These are phyloP conservation scores for Aspergillus ostianus DNA, from an alignment of 495 filamentous ascomycete species.

Conservation along the genomic window DNA sequence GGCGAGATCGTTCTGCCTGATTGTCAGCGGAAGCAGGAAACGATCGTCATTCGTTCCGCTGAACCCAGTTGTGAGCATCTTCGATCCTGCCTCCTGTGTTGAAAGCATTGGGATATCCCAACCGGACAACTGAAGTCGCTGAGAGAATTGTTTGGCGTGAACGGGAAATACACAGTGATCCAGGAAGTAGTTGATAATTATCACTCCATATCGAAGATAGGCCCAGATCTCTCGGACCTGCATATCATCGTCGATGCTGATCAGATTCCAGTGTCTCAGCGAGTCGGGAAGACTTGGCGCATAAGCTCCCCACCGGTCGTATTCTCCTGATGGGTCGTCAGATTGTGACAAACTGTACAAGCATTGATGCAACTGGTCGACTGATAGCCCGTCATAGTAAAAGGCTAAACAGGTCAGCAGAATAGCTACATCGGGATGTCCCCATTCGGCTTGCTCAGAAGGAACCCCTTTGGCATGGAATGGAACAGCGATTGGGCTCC, in stretches of 20 bases:
- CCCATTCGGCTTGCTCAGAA: conserved; percentile 64
- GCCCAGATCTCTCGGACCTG: conserved; percentile 49
- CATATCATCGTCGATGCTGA: conserved; percentile 57
- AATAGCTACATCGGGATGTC: conserved; percentile 69
- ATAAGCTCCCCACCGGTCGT: conserved; percentile 49
- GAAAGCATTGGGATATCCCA: conserved; percentile 56
- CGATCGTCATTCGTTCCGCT: conserved; percentile 71
- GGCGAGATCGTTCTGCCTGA: conserved; percentile 56
- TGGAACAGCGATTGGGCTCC: conserved; percentile 62
- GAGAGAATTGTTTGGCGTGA: conserved; percentile 58
- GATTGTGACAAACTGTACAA: conserved; percentile 51
- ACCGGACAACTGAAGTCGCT: conserved; percentile 63
- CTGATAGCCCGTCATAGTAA: conserved; percentile 61
- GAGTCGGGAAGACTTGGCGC: conserved; percentile 32
- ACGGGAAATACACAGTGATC: conserved; percentile 59
- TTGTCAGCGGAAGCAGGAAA: conserved; percentile 53
- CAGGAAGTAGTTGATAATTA: conserved; percentile 60
- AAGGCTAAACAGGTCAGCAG: conserved; percentile 64
- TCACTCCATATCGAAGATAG: conserved; percentile 45
- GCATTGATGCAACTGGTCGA: conserved; percentile 46
- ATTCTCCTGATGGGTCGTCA: conserved; percentile 56
- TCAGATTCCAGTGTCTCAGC: conserved; percentile 47
- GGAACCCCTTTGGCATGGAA: conserved; percentile 67
- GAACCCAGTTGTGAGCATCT: conserved; percentile 59
- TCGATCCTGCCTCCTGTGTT: background rate